Base-by-base conservation (phyloP, 2,329 filamentous ascomycete genomes). In the Aspergillus novoparasiticus region DNA sequence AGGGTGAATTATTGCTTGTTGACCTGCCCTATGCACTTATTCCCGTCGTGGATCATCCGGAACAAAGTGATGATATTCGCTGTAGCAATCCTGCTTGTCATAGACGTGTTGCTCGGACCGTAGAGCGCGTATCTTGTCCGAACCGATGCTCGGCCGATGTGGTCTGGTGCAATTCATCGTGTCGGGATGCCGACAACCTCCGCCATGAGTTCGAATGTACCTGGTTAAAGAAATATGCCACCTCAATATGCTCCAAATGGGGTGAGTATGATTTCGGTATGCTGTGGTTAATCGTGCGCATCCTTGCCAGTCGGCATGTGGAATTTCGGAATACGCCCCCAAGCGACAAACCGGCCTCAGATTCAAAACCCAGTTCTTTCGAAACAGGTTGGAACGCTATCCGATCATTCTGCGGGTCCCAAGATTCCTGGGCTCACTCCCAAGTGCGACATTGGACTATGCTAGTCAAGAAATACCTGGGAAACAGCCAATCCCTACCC, bases 201-300 rank as follows among this genome's bases (percentile, higher is more conserved):
- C 72, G 73, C 2, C 74, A 76, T 63, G 66, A 39, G 0, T 73
- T 76, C 41, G 74, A 76, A 64, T 76, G 74, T 34, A 67, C 61
- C 26, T 76, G 74, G 74, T 62, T 76, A 6, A 66, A 71, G 56
- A 64, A 68, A 50, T 75, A 72, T 54, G 63, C 69, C 0, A 46
- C 28, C 1, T 58, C 71, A 0, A 69, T 75, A 5, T 70, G 71
- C 16, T 45, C 67, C 2, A 76, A 74, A 70, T 62, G 72, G 61
- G 68, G 72, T 28, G 73, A 75, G 62, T 76, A 75, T 58, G 67
- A 72, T 30, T 76, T 75, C 36, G 73, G 74, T 19, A 75, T 76
- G 74, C 41, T 76, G 48, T 76, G 74, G 74, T 34, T 76, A 60
- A 74, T 76, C 64, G 69, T 76, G 9, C 72, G 74, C 6, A 54